Evolutionary conservation across 768 basidiomycete species (phyloP).

Genomic region (Boletus bicolor): DNA sequence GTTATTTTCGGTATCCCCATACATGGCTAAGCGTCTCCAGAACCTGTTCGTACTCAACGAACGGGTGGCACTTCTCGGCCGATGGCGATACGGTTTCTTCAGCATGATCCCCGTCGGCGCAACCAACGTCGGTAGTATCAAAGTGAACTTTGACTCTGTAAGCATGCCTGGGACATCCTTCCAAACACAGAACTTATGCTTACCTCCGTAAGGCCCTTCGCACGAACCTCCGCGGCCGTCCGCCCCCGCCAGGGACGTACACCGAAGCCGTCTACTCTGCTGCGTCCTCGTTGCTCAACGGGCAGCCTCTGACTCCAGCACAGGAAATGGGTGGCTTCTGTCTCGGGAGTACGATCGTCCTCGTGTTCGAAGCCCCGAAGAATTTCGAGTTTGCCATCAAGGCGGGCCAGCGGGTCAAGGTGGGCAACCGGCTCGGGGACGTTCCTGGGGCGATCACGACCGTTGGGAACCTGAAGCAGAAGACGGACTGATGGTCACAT

Average conservation of each 20-base stretch:
- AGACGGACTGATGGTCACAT: constrained; percentile 26
- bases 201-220: constrained; percentile 62
- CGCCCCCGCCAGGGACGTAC: constrained; percentile 81
- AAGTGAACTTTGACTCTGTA: constrained; percentile 91
- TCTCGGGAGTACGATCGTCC: constrained; percentile 91
- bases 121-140: constrained; percentile 96
- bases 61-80: constrained; percentile 89
- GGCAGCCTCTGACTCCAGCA: constrained; percentile 82
- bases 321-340: constrained; percentile 99
- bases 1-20: constrained; percentile 94
- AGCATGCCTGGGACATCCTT: constrained; percentile 2
- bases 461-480: constrained; percentile 31
- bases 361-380: constrained; percentile 92
- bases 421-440: constrained; percentile 81
- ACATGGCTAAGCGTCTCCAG: constrained; percentile 86
- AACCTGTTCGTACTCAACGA: constrained; percentile 98
- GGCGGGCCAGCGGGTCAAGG: constrained; percentile 80
- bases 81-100: constrained; percentile 96
- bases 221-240: constrained; percentile 77
- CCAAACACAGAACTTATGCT: not conserved
- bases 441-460: constrained; percentile 17
- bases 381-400: constrained; percentile 75
- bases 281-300: constrained; percentile 78
- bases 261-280: constrained; percentile 87
- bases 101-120: constrained; percentile 97